These are phyloP conservation scores for Penicillium crystallinum DNA, from an alignment of 495 filamentous ascomycete genomes.

Conservation along the genomic window DNA sequence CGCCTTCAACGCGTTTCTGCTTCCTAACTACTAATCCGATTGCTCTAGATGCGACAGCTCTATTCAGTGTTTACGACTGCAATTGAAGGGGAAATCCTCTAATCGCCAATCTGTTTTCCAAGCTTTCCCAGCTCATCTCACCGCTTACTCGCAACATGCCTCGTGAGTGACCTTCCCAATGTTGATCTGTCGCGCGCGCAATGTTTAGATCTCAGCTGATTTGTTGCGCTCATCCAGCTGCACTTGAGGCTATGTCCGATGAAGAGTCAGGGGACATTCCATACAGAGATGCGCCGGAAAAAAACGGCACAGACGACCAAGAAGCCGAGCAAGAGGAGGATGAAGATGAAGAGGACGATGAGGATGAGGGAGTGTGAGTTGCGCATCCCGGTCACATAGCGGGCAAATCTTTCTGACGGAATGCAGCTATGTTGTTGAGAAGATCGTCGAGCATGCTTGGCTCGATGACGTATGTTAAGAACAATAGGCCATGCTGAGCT, in stretches of 20 bases:
- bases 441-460: slow-evolving; percentile 48
- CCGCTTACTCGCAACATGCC: slow-evolving; percentile 30
- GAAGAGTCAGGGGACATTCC: slow-evolving; percentile 44
- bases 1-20: slow-evolving; percentile 21
- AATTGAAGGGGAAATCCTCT: slow-evolving; percentile 1
- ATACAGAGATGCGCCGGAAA: slow-evolving; percentile 29
- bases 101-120: slow-evolving; percentile 35
- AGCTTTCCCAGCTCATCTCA: slow-evolving; percentile 21
- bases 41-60: not conserved
- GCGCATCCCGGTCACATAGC: not conserved
- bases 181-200: slow-evolving; percentile 14
- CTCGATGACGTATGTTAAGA: slow-evolving; percentile 26
- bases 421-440: slow-evolving; percentile 56
- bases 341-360: slow-evolving; percentile 37
- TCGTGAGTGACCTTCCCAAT: slow-evolving; percentile 27
- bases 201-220: slow-evolving; percentile 10
- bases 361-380: slow-evolving; percentile 39
- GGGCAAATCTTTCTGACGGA: slow-evolving; percentile 24
- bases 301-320: slow-evolving; percentile 20
- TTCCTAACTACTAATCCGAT: slow-evolving; percentile 7
- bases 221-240: slow-evolving; percentile 20
- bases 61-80: not conserved
- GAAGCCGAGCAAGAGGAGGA: slow-evolving; percentile 29
- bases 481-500: not conserved
- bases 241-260: slow-evolving; percentile 40